Conservation (phyloP, 1,284 basidiomycete species). For the Ustilago shanxiensis region DNA sequence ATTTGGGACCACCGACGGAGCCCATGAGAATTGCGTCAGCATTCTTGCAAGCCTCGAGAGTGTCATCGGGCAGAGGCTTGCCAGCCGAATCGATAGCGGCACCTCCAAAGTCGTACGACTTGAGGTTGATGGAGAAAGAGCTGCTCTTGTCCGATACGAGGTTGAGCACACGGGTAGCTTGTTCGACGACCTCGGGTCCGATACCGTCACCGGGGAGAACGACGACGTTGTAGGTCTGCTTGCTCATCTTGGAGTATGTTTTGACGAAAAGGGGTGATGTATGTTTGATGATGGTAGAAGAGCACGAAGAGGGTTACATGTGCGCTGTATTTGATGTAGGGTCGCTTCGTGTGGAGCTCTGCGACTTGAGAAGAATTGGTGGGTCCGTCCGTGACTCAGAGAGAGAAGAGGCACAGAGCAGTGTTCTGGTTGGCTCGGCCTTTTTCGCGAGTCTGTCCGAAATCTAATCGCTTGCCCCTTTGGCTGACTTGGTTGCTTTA, state of each 20-base stretch:
- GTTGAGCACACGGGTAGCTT: constrained; percentile 88
- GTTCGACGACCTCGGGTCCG: constrained; percentile 91
- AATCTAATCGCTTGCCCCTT: constrained; percentile 25
- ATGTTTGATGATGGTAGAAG: neutral
- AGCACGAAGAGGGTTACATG: neutral
- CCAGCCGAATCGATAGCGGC: constrained; percentile 89
- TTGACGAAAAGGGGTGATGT: too few species aligned
- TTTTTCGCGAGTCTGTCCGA: constrained; percentile 9
- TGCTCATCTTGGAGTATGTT: constrained; percentile 25
- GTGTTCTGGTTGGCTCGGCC: constrained; percentile 30
- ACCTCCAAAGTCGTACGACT: constrained; percentile 84
- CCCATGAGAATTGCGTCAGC: constrained; percentile 72
- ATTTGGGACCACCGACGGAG: constrained; percentile 97
- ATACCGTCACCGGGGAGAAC: constrained; percentile 97
- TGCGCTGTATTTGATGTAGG: neutral
- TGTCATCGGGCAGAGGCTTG: constrained; percentile 85
- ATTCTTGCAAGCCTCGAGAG: constrained; percentile 75
- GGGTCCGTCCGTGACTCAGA: constrained; percentile 28
- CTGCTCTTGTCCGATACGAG: constrained; percentile 77
- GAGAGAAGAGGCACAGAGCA: neutral
- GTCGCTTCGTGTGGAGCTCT: constrained; percentile 20
- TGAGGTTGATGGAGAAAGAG: constrained; percentile 79
- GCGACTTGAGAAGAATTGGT: constrained; percentile 11
- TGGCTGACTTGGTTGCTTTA: too few species aligned
- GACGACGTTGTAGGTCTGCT: constrained; percentile 53